Percentiles rank a stretch among this genome's conserved stretches.
Conservation (phyloP, 202 grass and related monocot genomes). For the Bolboschoenoplectus hybrid region DNA sequence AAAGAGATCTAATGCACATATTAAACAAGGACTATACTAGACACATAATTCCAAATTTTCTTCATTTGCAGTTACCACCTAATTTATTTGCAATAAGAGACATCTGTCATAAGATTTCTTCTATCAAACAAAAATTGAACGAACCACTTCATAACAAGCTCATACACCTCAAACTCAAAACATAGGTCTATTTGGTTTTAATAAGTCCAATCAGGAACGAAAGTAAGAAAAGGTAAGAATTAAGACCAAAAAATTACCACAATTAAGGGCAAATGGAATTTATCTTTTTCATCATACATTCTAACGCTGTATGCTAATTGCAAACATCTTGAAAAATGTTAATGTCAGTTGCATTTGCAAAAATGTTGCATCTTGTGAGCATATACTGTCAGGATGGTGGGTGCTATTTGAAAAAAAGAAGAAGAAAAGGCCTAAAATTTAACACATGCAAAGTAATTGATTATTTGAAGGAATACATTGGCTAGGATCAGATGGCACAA, state of each 20-base stretch:
- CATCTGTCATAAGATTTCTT: background rate
- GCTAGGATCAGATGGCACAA: constrained; percentile 67
- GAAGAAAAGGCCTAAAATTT: background rate
- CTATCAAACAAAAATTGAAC: background rate
- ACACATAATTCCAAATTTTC: background rate
- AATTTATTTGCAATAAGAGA: background rate
- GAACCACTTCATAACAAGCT: constrained; percentile 17
- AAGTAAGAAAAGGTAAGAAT: background rate
- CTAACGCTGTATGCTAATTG: background rate
- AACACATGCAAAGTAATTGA: background rate
- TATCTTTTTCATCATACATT: constrained; percentile 19
- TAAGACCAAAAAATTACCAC: background rate
- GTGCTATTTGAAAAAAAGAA: background rate
- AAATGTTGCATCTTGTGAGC: background rate
- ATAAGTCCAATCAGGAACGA: background rate
- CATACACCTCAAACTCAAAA: background rate
- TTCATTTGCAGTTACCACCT: background rate
- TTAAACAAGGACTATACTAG: too few relatives aligned
- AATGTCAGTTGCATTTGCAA: background rate
- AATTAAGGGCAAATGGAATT: constrained; percentile 19
- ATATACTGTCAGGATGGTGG: background rate
- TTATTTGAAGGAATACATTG: constrained; percentile 71
- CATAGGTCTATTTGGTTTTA: background rate
- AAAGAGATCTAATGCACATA: background rate
- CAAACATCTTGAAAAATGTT: background rate